Percentiles rank a stretch among this genome's conserved stretches.
These are phyloP conservation scores for Trichosporon faecale DNA, from an alignment of 1,284 basidiomycete species.

Conservation along the genomic window DNA sequence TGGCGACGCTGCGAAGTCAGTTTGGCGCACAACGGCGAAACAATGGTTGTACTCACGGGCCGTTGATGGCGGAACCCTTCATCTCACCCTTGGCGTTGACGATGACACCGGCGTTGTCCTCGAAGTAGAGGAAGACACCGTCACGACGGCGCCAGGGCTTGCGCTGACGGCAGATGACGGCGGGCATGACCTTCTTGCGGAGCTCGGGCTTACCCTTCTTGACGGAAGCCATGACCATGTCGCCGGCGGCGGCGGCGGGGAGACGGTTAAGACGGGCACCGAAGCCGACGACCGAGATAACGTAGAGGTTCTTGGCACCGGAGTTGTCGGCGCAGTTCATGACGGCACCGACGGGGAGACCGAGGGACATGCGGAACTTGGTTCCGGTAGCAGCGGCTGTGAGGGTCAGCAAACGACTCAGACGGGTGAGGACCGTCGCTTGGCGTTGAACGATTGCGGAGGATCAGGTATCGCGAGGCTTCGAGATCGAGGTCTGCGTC, in stretches of 20 bases:
- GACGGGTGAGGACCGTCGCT: background rate
- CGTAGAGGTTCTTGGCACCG: slow-evolving; percentile 78
- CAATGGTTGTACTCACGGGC: slow-evolving; percentile 58
- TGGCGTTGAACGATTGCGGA: background rate
- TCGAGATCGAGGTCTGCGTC: background rate
- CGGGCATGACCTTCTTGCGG: slow-evolving; percentile 99
- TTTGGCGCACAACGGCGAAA: slow-evolving; percentile 65
- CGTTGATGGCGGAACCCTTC: slow-evolving; percentile 99
- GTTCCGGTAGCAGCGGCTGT: slow-evolving; percentile 66
- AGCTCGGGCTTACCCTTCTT: slow-evolving; percentile 99
- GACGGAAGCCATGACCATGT: slow-evolving; percentile 98
- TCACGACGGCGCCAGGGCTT: slow-evolving; percentile 98
- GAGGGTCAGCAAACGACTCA: slow-evolving; percentile 8
- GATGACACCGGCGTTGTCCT: slow-evolving; percentile 92
- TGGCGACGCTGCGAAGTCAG: slow-evolving; percentile 42
- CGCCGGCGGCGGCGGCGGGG: slow-evolving; percentile 95
- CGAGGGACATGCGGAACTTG: slow-evolving; percentile 96
- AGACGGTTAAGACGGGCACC: slow-evolving; percentile 96
- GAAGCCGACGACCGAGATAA: slow-evolving; percentile 63
- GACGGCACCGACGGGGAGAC: slow-evolving; percentile 93
- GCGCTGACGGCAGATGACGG: slow-evolving; percentile 94
- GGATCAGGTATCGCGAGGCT: background rate
- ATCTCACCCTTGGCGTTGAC: slow-evolving; percentile 99
- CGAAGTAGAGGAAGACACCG: slow-evolving; percentile 99
- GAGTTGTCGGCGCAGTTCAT: slow-evolving; percentile 99